Conservation (phyloP, 371 early-diverging fungal genomes). For the Mucor circinelloides region DNA sequence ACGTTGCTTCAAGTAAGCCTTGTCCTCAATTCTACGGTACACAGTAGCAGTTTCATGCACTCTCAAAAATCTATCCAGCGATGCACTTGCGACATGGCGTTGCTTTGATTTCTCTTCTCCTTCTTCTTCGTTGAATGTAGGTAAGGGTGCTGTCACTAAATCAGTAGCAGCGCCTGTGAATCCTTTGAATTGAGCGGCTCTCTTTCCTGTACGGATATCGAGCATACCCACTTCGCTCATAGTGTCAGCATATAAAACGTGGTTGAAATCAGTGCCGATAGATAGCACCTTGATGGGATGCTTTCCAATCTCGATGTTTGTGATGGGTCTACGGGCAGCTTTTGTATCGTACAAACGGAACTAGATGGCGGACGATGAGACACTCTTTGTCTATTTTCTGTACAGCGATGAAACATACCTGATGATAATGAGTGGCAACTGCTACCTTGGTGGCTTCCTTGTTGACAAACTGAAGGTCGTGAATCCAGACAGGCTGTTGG, state of each 20-base stretch:
- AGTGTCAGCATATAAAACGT: conserved; percentile 80
- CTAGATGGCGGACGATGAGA: conserved; percentile 14
- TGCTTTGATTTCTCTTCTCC: neutral
- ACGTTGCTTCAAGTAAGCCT: conserved; percentile 83
- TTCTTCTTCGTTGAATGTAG: conserved; percentile 19
- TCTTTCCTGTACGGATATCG: conserved; percentile 66
- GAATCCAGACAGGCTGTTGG: conserved; percentile 86
- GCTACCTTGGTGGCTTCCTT: conserved; percentile 56
- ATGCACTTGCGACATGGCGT: conserved; percentile 61
- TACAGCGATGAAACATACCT: conserved; percentile 43
- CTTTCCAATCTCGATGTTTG: conserved; percentile 68
- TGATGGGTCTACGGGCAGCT: conserved; percentile 68
- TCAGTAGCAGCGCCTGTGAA: conserved; percentile 76
- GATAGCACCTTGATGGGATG: conserved; percentile 63
- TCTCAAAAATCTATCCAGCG: conserved; percentile 78
- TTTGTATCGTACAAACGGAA: conserved; percentile 83
- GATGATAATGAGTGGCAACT: conserved; percentile 75
- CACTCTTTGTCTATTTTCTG: neutral
- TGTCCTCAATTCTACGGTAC: conserved; percentile 61
- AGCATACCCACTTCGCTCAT: conserved; percentile 69
- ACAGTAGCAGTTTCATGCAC: conserved; percentile 70
- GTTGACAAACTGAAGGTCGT: conserved; percentile 76
- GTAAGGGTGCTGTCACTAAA: conserved; percentile 39
- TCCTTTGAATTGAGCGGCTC: conserved; percentile 60
- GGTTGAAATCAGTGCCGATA: conserved; percentile 49